Conservation (phyloP, 345 rosid species). For the Heritiera littoralis region DNA sequence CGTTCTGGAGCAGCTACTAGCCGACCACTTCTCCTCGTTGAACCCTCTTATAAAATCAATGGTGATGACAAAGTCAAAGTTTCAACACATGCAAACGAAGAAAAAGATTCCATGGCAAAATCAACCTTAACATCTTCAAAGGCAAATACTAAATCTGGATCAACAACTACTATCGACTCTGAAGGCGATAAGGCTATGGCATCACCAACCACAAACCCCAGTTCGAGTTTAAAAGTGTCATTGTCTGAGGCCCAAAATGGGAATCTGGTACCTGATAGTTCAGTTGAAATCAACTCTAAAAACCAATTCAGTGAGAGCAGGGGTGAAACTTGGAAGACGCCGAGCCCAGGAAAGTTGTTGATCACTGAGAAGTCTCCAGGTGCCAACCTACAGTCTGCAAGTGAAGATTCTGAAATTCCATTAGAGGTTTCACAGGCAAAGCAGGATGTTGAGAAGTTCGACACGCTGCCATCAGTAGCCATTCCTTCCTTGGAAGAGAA, state of each 20-base stretch:
- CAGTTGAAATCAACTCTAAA: conserved; percentile 27
- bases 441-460: conserved; percentile 40
- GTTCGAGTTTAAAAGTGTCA: conserved; percentile 24
- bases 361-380: conserved; percentile 22
- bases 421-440: conserved; percentile 30
- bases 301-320: conserved; percentile 30
- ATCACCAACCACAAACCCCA: conserved; percentile 31
- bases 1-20: conserved; percentile 50
- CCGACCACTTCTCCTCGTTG: conserved; percentile 65
- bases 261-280: conserved; percentile 16
- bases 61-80: conserved; percentile 55
- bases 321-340: conserved; percentile 30
- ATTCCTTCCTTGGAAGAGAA: conserved; percentile 69
- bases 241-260: conserved; percentile 22
- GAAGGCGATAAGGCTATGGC: conserved; percentile 38
- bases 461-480: conserved; percentile 31
- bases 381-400: conserved; percentile 19
- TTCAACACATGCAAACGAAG: conserved; percentile 47
- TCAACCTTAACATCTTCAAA: conserved; percentile 28
- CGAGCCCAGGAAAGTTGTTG: conserved; percentile 18
- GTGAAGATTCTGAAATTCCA: conserved; percentile 27
- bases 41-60: conserved; percentile 71
- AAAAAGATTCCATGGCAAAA: conserved; percentile 51
- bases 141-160: conserved; percentile 36
- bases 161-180: conserved; percentile 29